phyloP scores from a whole-genome alignment of 2,329 filamentous ascomycete species.

The Aspergillus hortae region DNA sequence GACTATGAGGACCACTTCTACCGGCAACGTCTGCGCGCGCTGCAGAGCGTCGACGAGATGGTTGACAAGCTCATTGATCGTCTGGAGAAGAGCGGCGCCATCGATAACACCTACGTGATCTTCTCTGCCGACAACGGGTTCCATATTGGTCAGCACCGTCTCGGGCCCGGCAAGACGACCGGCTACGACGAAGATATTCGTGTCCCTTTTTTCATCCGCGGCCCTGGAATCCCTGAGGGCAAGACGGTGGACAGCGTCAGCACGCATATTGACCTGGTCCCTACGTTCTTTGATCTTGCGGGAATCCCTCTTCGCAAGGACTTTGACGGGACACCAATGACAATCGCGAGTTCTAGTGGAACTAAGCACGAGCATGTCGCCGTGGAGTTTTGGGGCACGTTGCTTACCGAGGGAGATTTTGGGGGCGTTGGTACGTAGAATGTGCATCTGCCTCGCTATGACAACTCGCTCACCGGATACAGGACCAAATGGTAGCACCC shows the following conservation, averaged over 20 bases:
- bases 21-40: constrained; percentile 46
- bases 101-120: constrained; percentile 59
- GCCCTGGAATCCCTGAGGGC: constrained; percentile 51
- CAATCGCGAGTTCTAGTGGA: constrained; percentile 25
- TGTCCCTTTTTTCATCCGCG: constrained; percentile 58
- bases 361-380: constrained; percentile 53
- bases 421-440: constrained; percentile 22
- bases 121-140: constrained; percentile 61
- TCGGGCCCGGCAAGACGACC: constrained; percentile 57
- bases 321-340: constrained; percentile 57
- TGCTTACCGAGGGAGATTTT: constrained; percentile 29
- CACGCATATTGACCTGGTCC: constrained; percentile 62
- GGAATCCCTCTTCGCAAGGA: constrained; percentile 42
- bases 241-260: constrained; percentile 48
- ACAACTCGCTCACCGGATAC: neutral
- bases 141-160: constrained; percentile 58
- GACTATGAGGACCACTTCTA: constrained; percentile 54
- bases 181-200: constrained; percentile 59
- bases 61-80: constrained; percentile 45
- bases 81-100: constrained; percentile 38
- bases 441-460: neutral
- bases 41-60: constrained; percentile 55
- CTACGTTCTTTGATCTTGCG: constrained; percentile 53
- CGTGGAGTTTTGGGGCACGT: constrained; percentile 55
- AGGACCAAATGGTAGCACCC: constrained; percentile 18